Percentiles rank a stretch among this genome's conserved stretches.
Evolutionary conservation across 306 rosid species (phyloP).

Genomic region (Adenanthera pavonina): DNA sequence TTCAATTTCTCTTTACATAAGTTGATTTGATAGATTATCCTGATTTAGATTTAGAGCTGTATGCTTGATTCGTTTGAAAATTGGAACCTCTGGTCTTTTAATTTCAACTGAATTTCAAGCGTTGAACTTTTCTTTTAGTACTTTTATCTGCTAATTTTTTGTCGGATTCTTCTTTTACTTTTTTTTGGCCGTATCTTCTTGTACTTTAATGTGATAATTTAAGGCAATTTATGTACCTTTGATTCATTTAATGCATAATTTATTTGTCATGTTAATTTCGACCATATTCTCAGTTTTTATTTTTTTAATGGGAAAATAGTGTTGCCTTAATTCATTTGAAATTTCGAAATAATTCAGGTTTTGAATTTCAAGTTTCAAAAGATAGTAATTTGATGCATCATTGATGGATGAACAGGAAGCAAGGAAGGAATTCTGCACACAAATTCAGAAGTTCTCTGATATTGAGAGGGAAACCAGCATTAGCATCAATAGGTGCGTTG

Average conservation of each 20-base stretch:
- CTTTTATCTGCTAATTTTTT: not conserved
- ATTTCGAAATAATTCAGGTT: not conserved
- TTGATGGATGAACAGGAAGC: conserved; percentile 69
- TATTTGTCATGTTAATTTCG: conserved; percentile 9
- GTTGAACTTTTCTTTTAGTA: not conserved
- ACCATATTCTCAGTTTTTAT: not conserved
- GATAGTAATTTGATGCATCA: not conserved
- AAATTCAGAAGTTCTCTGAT: conserved; percentile 62
- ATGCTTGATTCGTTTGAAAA: not conserved
- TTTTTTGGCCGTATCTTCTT: no score
- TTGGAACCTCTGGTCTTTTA: not conserved
- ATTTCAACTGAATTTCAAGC: not conserved
- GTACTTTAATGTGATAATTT: not conserved
- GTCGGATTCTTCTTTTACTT: no score
- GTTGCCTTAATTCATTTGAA: conserved; percentile 14
- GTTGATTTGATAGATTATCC: not conserved
- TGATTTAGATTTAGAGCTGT: not conserved
- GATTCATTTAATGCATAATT: not conserved
- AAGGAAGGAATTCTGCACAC: conserved; percentile 78
- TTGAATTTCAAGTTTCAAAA: not conserved
- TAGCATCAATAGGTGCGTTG: conserved; percentile 75
- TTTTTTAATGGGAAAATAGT: conserved; percentile 18
- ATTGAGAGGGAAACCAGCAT: conserved; percentile 87
- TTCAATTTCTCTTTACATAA: not conserved
- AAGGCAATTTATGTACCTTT: not conserved